Evolutionary conservation across 2,329 filamentous ascomycete genomes (phyloP), one percentile per base, ranked within the genome.

Genomic region (Talaromyces marneffei): DNA sequence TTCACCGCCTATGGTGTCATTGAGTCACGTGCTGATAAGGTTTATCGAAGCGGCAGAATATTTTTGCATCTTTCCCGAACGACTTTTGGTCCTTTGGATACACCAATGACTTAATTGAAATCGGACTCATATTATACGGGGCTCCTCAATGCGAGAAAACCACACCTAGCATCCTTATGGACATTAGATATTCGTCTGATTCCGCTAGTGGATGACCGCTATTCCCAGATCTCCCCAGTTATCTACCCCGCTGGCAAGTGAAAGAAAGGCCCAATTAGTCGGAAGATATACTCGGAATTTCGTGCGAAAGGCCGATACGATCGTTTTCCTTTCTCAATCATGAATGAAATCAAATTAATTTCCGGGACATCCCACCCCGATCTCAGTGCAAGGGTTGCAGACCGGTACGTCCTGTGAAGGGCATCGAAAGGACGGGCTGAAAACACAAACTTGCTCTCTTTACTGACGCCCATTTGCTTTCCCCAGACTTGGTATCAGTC

Each of bases 291-390:
- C 12, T 14, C 16, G 53, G 16, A 40, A 42, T 18, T n/a, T 12
- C 5, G 6, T 20, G 29, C 18, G 12, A 33, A 52, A 3, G 7
- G 3, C 5, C 14, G 14, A 8, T 20, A 16, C 9, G 29, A 35
- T 18, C 16, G 14, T 33, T 35, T 27, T 29, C 40, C 37, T 35
- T 37, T 23, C 0, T 31, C 33, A 9, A 14, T 8, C 5, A 27
- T 42, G 35, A 90, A 90, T 77, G 87, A 85, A 40, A 89, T 90
- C 72, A 90, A 90, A 76, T 78, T 90, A 65, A 79, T 90, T 72
- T 89, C 87, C 68, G 87, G 87, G 69, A 89, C 89, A 78, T 89
- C 86, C 73, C 88, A 90, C 72, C 87, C 87, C 5, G 82, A 87
- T 75, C 82, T 90, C 60, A 87, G 87, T 39, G 85, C 87, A 71